Evolutionary conservation across 768 basidiomycete genomes (phyloP).

Genomic region (Macrolepiota albuminosa): DNA sequence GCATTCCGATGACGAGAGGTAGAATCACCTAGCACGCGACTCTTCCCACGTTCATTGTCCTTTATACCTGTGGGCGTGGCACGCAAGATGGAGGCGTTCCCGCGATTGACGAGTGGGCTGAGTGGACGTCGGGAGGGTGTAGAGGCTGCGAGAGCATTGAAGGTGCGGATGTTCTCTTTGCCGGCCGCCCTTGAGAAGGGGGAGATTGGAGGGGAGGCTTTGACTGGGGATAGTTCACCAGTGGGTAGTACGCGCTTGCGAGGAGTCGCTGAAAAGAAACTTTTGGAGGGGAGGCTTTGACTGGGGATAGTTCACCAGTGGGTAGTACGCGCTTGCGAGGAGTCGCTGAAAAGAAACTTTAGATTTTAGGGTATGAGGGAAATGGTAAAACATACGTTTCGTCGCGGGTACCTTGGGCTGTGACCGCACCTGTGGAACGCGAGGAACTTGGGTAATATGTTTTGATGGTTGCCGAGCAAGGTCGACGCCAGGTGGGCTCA

Average conservation of each 20-base stretch:
- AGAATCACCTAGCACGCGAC: slow-evolving; percentile 34
- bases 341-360: slow-evolving; percentile 19
- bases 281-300: slow-evolving; percentile 47
- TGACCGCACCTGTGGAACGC: slow-evolving; percentile 32
- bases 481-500: slow-evolving; percentile 29
- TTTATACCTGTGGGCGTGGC: slow-evolving; percentile 8
- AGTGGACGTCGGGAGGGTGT: slow-evolving; percentile 28
- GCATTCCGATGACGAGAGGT: slow-evolving; percentile 26
- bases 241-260: slow-evolving; percentile 34
- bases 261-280: slow-evolving; percentile 23
- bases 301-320: slow-evolving; percentile 40
- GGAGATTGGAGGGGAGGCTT: slow-evolving; percentile 45
- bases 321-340: slow-evolving; percentile 34
- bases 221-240: slow-evolving; percentile 45
- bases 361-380: not conserved
- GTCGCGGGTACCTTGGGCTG: slow-evolving; percentile 36
- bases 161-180: slow-evolving; percentile 36
- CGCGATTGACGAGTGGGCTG: slow-evolving; percentile 21
- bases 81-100: slow-evolving; percentile 18
- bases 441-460: slow-evolving; percentile 8
- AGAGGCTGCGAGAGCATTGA: slow-evolving; percentile 21
- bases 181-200: slow-evolving; percentile 28
- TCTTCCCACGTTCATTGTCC: slow-evolving; percentile 20
- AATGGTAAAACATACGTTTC: slow-evolving; percentile 27
- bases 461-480: slow-evolving; percentile 7